Evolutionary conservation across 192 early-diverging fungal genomes (phyloP).

Genomic region (Jimgerdemannia flammicorona): DNA sequence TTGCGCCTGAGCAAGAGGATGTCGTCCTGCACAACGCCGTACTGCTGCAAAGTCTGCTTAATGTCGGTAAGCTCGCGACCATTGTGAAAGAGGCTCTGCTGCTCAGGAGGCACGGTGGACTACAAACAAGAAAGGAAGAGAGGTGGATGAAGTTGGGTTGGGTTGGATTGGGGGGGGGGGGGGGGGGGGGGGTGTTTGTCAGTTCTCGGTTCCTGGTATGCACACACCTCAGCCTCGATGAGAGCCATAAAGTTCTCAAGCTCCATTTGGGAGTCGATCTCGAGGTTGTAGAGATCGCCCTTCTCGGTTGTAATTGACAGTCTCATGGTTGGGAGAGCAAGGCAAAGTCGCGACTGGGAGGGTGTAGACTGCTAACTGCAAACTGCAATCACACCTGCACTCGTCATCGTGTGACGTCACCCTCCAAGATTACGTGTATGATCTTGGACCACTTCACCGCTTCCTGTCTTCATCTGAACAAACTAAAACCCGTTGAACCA

Average conservation of each 20-base stretch:
- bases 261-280: constrained; percentile 71
- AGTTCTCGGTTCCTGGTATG: too few relatives aligned
- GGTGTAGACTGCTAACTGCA: too few relatives aligned
- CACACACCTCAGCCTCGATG: constrained; percentile 85
- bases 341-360: too few relatives aligned
- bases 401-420: too few relatives aligned
- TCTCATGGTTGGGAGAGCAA: too few relatives aligned
- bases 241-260: constrained; percentile 77
- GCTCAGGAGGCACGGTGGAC: constrained; percentile 58
- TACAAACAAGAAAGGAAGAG: constrained; percentile 17
- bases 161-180: too few relatives aligned
- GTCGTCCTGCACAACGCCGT: constrained; percentile 68
- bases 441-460: too few relatives aligned
- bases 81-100: constrained; percentile 68
- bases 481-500: too few relatives aligned
- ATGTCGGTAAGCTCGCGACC: constrained; percentile 55
- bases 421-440: too few relatives aligned
- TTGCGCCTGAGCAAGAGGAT: constrained; percentile 59
- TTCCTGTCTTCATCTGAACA: too few relatives aligned
- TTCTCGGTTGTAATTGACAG: constrained; percentile 53
- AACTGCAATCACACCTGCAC: too few relatives aligned
- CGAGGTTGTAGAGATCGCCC: constrained; percentile 60
- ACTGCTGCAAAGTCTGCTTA: constrained; percentile 59
- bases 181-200: too few relatives aligned
- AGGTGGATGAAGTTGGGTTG: neutral